Evolutionary conservation across 495 filamentous ascomycete species (phyloP).

Genomic region (Aspergillus bertholletiae): DNA sequence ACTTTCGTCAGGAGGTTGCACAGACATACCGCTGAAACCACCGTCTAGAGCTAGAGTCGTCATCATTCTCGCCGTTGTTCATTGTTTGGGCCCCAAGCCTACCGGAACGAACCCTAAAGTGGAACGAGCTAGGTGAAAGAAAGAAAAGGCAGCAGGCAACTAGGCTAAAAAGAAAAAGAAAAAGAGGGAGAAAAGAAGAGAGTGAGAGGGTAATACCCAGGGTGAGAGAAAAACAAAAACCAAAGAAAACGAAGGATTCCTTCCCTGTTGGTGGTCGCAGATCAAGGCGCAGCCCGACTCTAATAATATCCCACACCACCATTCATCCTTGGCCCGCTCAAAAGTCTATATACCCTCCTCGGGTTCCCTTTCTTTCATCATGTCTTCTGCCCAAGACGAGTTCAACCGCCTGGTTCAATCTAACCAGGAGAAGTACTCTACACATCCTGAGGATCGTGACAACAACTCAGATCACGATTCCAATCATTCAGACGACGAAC

Average conservation of each 20-base stretch:
- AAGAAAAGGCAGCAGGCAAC: neutral
- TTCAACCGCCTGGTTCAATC: conserved; percentile 69
- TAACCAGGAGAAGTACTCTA: conserved; percentile 37
- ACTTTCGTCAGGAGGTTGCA: neutral
- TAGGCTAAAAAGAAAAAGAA: conserved; percentile 2
- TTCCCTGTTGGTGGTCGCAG: neutral
- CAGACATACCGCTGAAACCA: neutral
- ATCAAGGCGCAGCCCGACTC: conserved; percentile 7
- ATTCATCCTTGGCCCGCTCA: conserved; percentile 3
- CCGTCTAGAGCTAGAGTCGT: neutral
- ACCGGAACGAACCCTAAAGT: neutral
- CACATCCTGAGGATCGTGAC: conserved; percentile 58
- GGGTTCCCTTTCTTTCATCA: conserved; percentile 34
- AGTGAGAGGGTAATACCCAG: no score
- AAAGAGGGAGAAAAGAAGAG: no score
- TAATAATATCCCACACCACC: conserved; percentile 1
- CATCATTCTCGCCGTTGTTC: neutral
- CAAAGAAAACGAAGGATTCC: neutral
- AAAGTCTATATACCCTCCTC: conserved; percentile 14
- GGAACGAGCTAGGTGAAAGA: neutral
- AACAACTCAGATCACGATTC: conserved; percentile 49
- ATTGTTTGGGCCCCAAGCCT: neutral
- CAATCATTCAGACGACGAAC: conserved; percentile 51
- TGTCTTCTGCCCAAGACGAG: conserved; percentile 79
- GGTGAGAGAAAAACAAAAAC: neutral